Conservation (phyloP, 768 basidiomycete species). For the Chalciporus piperatus region DNA sequence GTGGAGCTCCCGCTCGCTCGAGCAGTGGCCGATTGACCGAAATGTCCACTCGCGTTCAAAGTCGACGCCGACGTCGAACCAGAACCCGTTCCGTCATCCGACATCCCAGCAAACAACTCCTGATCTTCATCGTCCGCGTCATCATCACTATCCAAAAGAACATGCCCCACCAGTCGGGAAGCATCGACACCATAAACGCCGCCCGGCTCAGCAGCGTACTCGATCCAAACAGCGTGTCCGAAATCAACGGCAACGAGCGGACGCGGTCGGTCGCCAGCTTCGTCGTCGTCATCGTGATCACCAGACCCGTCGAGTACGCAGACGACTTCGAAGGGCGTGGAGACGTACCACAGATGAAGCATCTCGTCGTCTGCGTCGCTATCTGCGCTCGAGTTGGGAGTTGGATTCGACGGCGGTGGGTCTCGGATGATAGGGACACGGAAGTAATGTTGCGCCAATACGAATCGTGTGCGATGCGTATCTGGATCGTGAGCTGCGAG, state of each 20-base stretch:
- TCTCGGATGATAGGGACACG: slow-evolving; percentile 52
- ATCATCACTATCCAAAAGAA: slow-evolving; percentile 26
- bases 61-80: not conserved
- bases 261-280: slow-evolving; percentile 47
- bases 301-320: slow-evolving; percentile 50
- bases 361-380: slow-evolving; percentile 39
- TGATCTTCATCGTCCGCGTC: slow-evolving; percentile 26
- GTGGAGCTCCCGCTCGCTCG: not conserved
- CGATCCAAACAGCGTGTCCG: slow-evolving; percentile 84
- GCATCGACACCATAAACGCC: slow-evolving; percentile 28
- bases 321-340: slow-evolving; percentile 68
- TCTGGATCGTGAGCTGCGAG: slow-evolving; percentile 60
- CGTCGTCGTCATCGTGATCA: slow-evolving; percentile 33
- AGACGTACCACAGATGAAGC: slow-evolving; percentile 71
- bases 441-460: slow-evolving; percentile 76
- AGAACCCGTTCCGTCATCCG: slow-evolving; percentile 6
- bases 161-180: slow-evolving; percentile 29
- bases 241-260: slow-evolving; percentile 84
- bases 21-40: not conserved
- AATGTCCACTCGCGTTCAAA: not conserved
- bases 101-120: slow-evolving; percentile 2
- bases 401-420: slow-evolving; percentile 9
- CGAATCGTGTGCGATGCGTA: slow-evolving; percentile 58
- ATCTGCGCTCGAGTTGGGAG: not conserved
- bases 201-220: slow-evolving; percentile 42